Percentiles rank a stretch among this genome's conserved stretches.
These are phyloP conservation scores for Eutrema heterophyllum DNA, from an alignment of 345 rosid species.

Conservation along the genomic window DNA sequence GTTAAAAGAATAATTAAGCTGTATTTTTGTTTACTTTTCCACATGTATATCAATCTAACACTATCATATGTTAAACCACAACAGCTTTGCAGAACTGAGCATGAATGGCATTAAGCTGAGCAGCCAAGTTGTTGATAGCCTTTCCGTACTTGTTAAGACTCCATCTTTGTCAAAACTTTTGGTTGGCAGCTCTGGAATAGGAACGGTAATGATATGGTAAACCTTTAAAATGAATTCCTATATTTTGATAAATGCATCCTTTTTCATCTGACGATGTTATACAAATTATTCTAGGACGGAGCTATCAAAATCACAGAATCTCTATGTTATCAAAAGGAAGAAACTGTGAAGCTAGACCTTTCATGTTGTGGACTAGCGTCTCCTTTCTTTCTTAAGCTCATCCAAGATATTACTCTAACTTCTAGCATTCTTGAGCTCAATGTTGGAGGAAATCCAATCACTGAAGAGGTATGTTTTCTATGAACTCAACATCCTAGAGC, in stretches of 20 bases:
- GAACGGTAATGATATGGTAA: conserved; percentile 49
- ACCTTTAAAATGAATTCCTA: neutral
- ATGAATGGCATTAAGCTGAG: conserved; percentile 74
- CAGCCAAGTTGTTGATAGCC: conserved; percentile 59
- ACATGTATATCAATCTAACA: neutral
- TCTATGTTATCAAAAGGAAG: conserved; percentile 44
- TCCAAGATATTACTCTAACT: conserved; percentile 30
- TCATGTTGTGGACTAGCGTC: conserved; percentile 62
- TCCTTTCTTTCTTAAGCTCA: conserved; percentile 40
- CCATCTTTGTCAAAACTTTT: conserved; percentile 60
- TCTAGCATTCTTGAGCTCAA: conserved; percentile 60
- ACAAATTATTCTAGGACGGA: conserved; percentile 51
- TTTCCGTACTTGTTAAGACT: conserved; percentile 60
- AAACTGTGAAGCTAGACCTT: conserved; percentile 68
- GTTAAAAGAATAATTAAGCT: conserved; percentile 31
- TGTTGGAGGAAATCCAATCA: conserved; percentile 67
- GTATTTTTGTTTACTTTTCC: neutral
- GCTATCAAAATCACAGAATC: conserved; percentile 57
- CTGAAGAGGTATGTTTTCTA: conserved; percentile 54
- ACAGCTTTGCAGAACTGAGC: conserved; percentile 75
- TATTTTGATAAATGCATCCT: neutral
- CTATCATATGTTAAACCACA: conserved; percentile 13
- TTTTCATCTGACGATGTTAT: neutral
- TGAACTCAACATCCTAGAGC: conserved; percentile 1
- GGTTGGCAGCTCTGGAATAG: conserved; percentile 74